Evolutionary conservation across 805 yeast genomes (phyloP), one percentile per base, ranked within the genome.

Genomic region (Wickerhamiella musiphila): DNA sequence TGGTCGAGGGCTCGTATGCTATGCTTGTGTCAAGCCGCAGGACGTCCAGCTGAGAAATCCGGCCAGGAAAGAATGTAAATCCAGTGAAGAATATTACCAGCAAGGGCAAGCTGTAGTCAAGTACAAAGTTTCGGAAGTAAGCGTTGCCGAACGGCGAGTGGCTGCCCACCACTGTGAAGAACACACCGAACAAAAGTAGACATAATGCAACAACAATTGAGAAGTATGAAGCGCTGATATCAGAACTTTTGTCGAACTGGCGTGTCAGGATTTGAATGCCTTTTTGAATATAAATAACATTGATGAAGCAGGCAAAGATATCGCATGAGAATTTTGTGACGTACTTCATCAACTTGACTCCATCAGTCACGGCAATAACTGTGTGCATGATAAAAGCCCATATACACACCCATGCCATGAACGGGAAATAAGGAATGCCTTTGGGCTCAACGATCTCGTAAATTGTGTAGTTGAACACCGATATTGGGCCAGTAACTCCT

Each of bases 401-500:
- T 5, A 90, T 60, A 46, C 83, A 79, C 20, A 86, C 61, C 96
- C 96, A 90, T 49, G 86, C 75, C 94, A 90, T 84, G 52, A 86
- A 86, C 12, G 84, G 82, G 55, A 86, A 83, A 50, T 68, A 83
- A 6, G 52, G 63, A 37, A 46, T 59, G 17, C 48, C 59, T 37
- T 64, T 49, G 0, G 78, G 73, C 15, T 49, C 55, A 23, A 79
- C 64, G 31, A 79, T 63, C 37, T 75, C 76, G 48, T 74, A 79
- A 1, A 90, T 84, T 0, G 96, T 90, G 46, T 82, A 83, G 47
- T 79, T 79, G 63, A 90, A 86, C 38, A 86, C 84, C 2, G 93
- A 59, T 11, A 90, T 75, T 0, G 98, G 98, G 0, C 96, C 98
- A 0, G 96, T 90, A 4, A 86, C 95, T 3, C 98, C 98, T 6